Evolutionary conservation across 78 protist genomes (phyloP).

Genomic region (Dictyostelium citrinum): DNA sequence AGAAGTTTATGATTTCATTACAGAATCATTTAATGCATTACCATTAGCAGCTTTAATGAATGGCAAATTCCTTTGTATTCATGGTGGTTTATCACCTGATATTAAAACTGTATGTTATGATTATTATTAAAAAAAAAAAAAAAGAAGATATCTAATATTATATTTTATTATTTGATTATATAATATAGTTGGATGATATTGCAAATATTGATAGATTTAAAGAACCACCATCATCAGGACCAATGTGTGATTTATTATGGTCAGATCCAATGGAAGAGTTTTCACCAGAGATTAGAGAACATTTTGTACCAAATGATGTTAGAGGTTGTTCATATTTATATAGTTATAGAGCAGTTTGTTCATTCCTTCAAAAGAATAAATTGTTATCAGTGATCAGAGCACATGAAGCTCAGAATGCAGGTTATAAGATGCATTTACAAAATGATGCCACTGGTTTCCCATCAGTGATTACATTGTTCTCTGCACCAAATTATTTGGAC

Average conservation of each 20-base stretch:
- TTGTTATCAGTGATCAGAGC: slow-evolving; percentile 97
- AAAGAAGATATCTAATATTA: no score
- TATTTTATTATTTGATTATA: background rate
- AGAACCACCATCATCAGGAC: slow-evolving; percentile 97
- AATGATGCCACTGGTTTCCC: slow-evolving; percentile 95
- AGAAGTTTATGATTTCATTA: slow-evolving; percentile 91
- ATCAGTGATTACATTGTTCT: slow-evolving; percentile 97
- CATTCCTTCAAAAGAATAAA: slow-evolving; percentile 93
- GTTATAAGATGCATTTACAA: slow-evolving; percentile 92
- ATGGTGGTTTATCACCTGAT: slow-evolving; percentile 98
- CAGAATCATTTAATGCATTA: slow-evolving; percentile 92
- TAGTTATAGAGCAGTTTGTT: slow-evolving; percentile 89
- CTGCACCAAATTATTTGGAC: slow-evolving; percentile 99
- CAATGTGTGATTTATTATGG: slow-evolving; percentile 98
- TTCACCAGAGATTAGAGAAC: slow-evolving; percentile 75
- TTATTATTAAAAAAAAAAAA: no score
- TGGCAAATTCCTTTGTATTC: slow-evolving; percentile 94
- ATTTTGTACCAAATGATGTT: slow-evolving; percentile 89
- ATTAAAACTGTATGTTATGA: slow-evolving; percentile 85
- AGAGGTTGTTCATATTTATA: slow-evolving; percentile 96
- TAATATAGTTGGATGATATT: slow-evolving; percentile 84
- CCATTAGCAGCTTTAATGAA: slow-evolving; percentile 97
- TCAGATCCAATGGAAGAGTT: slow-evolving; percentile 97
- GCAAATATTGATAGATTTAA: slow-evolving; percentile 92
- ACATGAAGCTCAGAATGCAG: slow-evolving; percentile 98